phyloP scores from a whole-genome alignment of 352 stramenopile genomes.

The Phytopythium aichiense region DNA sequence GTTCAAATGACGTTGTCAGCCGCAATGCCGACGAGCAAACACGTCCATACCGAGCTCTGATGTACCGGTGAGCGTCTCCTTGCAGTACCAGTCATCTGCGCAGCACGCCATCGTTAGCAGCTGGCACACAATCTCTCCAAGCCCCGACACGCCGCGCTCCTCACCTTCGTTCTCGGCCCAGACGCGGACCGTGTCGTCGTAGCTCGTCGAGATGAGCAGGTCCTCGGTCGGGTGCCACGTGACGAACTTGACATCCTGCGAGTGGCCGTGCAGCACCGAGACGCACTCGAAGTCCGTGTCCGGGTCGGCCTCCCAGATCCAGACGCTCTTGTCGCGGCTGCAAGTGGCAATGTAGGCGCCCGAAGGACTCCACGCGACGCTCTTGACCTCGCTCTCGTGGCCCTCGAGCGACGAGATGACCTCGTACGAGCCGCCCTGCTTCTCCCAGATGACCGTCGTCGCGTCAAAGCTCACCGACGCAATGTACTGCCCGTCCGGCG shows the following conservation, averaged over 20 bases:
- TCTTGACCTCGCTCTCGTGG: slow-evolving; percentile 99
- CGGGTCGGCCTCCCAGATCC: slow-evolving; percentile 96
- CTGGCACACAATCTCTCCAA: background rate
- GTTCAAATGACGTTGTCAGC: background rate
- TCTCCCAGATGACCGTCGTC: slow-evolving; percentile 94
- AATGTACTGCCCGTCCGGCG: slow-evolving; percentile 76
- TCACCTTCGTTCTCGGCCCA: slow-evolving; percentile 92
- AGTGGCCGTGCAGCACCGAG: slow-evolving; percentile 94
- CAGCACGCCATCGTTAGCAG: background rate
- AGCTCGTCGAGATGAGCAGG: slow-evolving; percentile 87
- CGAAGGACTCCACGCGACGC: slow-evolving; percentile 92
- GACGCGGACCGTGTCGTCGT: slow-evolving; percentile 95
- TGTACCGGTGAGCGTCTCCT: slow-evolving; percentile 83
- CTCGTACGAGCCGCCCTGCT: slow-evolving; percentile 87
- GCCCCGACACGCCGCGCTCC: background rate
- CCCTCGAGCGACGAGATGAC: slow-evolving; percentile 95
- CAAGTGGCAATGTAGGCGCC: slow-evolving; percentile 95
- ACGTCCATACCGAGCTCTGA: background rate
- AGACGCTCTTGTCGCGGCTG: slow-evolving; percentile 98
- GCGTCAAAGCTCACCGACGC: slow-evolving; percentile 97
- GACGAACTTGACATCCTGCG: slow-evolving; percentile 96
- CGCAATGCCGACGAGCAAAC: background rate
- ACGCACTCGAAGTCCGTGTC: slow-evolving; percentile 98
- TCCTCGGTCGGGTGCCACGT: slow-evolving; percentile 89
- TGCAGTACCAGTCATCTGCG: slow-evolving; percentile 96